Base-by-base conservation (phyloP, 1,284 basidiomycete species). In the Moesziomyces antarcticus region DNA sequence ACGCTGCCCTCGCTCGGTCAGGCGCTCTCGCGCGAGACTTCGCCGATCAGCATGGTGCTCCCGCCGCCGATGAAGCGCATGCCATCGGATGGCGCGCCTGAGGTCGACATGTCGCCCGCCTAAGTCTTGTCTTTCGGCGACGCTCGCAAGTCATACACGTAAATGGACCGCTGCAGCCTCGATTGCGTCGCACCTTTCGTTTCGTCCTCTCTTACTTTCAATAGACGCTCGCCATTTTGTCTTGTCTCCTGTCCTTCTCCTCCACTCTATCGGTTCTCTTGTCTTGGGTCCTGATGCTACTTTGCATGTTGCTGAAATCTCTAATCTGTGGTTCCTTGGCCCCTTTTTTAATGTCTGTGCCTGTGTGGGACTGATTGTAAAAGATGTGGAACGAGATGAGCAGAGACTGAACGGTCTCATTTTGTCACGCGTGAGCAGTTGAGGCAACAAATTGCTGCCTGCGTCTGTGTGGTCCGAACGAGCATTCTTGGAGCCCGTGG, bases 21-120 rank as follows among this genome's bases (percentile, higher is more conserved):
- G 66, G 71, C 71, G 6, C 50, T 73, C 13, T 62, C 57, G 21
- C 27, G 71, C 43, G 71, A 73, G 30, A 64, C 61, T 6, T 65
- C 60, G 25, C 71, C 71, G 7, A 62, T 56, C 66, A 69, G 56
- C 56, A 73, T 73, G 66, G 61, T 69, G 10, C 59, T 73, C 14
- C 71, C 71, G 21, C 71, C 71, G 9, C 71, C 71, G 10, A 69
- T 73, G 66, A 65, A 62, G 56, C 50, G 66, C 22, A 59, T 61
- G 37, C 62, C 62, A 14, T 48, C 57, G 13, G 66, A 66, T n/a
- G 40, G 20, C 2, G 71, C 58, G 14, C 66, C 71, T 1, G 71
- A 73, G 21, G 59, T 69, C 14, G 66, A 69, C 33, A 73, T 73
- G 71, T 57, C 61, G 7, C 52, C 71, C 48, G 65, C 57, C 18